Conservation (phyloP, 2,329 filamentous ascomycete species). For the Elsinoe perseae region DNA sequence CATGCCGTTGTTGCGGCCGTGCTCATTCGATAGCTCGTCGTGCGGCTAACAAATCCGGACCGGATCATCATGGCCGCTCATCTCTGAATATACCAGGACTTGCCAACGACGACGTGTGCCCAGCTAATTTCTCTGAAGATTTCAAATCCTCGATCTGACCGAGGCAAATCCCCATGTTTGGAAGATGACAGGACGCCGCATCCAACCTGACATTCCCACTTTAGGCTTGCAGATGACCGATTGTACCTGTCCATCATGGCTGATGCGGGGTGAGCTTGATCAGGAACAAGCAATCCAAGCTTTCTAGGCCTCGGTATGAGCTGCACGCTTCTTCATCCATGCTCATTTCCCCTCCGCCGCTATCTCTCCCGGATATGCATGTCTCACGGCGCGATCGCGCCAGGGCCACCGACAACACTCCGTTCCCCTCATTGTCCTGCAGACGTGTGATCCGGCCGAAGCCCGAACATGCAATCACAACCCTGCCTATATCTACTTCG, state of each 20-base stretch:
- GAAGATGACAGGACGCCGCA: slow-evolving; percentile 3
- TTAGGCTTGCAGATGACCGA: not conserved
- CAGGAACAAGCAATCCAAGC: slow-evolving; percentile 11
- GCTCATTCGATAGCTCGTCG: not conserved
- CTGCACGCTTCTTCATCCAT: not conserved
- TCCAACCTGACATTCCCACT: not conserved
- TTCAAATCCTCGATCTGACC: not conserved
- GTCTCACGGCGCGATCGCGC: not conserved
- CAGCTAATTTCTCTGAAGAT: not conserved
- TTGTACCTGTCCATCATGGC: slow-evolving; percentile 7
- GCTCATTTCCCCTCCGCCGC: not conserved
- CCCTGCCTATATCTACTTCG: not conserved
- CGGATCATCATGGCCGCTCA: not conserved
- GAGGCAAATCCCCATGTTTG: not conserved
- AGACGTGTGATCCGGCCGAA: not conserved
- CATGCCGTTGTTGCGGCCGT: not conserved
- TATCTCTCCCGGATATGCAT: not conserved
- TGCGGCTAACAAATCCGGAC: not conserved
- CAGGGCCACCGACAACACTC: not conserved
- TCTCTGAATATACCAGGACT: no score
- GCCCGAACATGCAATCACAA: no score
- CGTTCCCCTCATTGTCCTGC: not conserved
- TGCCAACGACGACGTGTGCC: no score
- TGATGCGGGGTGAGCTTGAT: slow-evolving; percentile 5
- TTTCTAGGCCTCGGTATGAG: slow-evolving; percentile 6